Evolutionary conservation across 768 basidiomycete genomes (phyloP).

Genomic region (Naganishia randhawae): DNA sequence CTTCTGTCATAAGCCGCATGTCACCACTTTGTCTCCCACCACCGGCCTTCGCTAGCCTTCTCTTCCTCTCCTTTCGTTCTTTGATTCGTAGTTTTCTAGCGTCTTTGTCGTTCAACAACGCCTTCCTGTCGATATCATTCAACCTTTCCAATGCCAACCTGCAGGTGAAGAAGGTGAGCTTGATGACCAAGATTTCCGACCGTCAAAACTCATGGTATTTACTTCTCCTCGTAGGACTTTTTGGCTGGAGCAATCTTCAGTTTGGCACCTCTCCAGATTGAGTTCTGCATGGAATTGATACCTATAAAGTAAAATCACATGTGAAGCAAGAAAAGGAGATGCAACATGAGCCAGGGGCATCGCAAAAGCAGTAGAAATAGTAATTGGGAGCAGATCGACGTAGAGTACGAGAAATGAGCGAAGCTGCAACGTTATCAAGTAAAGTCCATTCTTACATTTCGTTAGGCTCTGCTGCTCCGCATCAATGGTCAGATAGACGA

Average conservation of each 20-base stretch:
- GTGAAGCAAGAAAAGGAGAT: conserved; percentile 14
- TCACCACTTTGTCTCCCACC: conserved; percentile 44
- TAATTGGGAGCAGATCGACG: neutral
- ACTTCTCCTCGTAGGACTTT: conserved; percentile 31
- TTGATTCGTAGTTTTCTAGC: conserved; percentile 23
- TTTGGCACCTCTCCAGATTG: conserved; percentile 46
- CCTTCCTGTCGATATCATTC: conserved; percentile 4
- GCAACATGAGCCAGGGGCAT: too few species aligned
- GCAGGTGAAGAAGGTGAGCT: neutral
- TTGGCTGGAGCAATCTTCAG: conserved; percentile 46
- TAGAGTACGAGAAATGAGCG: neutral
- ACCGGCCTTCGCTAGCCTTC: conserved; percentile 31
- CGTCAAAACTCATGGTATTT: too few species aligned
- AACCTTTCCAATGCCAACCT: conserved; percentile 32
- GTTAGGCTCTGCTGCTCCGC: conserved; percentile 13
- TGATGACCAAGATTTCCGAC: neutral
- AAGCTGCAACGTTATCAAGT: neutral
- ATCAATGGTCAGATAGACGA: conserved; percentile 21
- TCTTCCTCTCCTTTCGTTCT: conserved; percentile 34
- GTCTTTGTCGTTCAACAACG: conserved; percentile 21
- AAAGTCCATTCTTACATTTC: neutral
- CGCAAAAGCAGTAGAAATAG: neutral
- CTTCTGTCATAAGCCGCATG: conserved; percentile 36
- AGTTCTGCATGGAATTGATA: conserved; percentile 46
- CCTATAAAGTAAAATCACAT: conserved; percentile 32